Conservation (phyloP, 75 land plant genomes). For the Cunninghamia lanceolata region DNA sequence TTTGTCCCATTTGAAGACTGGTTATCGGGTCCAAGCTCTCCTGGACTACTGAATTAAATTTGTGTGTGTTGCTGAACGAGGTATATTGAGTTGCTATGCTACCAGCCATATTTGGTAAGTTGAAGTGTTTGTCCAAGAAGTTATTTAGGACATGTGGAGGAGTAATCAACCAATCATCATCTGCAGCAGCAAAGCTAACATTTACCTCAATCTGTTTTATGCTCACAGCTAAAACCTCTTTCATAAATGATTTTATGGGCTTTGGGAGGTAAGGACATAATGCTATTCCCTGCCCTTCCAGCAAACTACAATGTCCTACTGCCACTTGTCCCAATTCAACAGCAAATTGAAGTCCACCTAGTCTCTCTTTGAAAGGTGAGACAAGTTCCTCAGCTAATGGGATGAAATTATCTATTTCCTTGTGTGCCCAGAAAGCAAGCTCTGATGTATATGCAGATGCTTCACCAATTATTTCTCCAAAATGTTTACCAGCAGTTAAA, state of each 20-base stretch:
- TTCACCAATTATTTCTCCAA: conserved; percentile 48
- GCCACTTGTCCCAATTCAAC: conserved; percentile 65
- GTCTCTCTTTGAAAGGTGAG: conserved; percentile 45
- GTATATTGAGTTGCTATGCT: conserved; percentile 27
- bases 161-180: conserved; percentile 44
- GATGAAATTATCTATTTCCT: conserved; percentile 50
- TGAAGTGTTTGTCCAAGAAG: background rate
- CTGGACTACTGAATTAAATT: conserved; percentile 49
- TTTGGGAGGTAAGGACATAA: conserved; percentile 61
- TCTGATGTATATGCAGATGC: conserved; percentile 41
- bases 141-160: conserved; percentile 14
- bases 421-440: conserved; percentile 63
- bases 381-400: conserved; percentile 60
- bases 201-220: conserved; percentile 50
- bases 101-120: conserved; percentile 28
- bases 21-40: conserved; percentile 56
- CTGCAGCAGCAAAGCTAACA: conserved; percentile 31
- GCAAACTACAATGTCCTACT: conserved; percentile 57
- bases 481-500: conserved; percentile 54
- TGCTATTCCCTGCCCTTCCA: conserved; percentile 73
- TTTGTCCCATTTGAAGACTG: conserved; percentile 54
- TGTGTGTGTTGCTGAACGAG: conserved; percentile 47
- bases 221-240: conserved; percentile 67
- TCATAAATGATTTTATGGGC: conserved; percentile 51
- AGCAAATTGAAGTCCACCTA: conserved; percentile 63